Conservation (phyloP, 495 filamentous ascomycete species). For the Daldinia caldariorum region DNA sequence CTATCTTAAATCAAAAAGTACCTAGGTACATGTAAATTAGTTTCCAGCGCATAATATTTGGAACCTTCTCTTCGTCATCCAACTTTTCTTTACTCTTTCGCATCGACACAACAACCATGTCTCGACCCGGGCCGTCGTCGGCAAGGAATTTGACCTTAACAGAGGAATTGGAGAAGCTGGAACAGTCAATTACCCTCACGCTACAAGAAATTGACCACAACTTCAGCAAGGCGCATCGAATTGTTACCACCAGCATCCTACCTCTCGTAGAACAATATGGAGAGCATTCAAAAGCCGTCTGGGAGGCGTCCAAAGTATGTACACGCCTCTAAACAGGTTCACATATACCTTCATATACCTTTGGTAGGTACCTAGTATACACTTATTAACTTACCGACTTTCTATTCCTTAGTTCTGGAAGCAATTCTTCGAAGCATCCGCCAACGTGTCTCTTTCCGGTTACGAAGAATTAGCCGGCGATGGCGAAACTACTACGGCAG, state of each 20-base stretch:
- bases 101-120: constrained; percentile 49
- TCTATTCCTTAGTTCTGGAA: constrained; percentile 88
- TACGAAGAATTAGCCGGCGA: constrained; percentile 82
- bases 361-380: too few relatives aligned
- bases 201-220: constrained; percentile 99
- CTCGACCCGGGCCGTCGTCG: constrained; percentile 57
- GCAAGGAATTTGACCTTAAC: constrained; percentile 80
- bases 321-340: background rate
- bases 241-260: constrained; percentile 92
- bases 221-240: constrained; percentile 95
- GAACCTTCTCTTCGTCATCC: constrained; percentile 8
- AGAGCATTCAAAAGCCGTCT: constrained; percentile 90
- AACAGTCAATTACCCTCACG: constrained; percentile 95
- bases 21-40: constrained; percentile 25
- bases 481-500: constrained; percentile 53
- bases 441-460: constrained; percentile 95
- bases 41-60: constrained; percentile 27
- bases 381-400: constrained; percentile 9
- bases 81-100: constrained; percentile 3
- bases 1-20: constrained; percentile 26
- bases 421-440: constrained; percentile 98
- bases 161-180: constrained; percentile 94
- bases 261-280: constrained; percentile 97
- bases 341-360: too few relatives aligned
- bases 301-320: constrained; percentile 91